Conservation (phyloP, 306 rosid species). For the Begonia fuchsioides region DNA sequence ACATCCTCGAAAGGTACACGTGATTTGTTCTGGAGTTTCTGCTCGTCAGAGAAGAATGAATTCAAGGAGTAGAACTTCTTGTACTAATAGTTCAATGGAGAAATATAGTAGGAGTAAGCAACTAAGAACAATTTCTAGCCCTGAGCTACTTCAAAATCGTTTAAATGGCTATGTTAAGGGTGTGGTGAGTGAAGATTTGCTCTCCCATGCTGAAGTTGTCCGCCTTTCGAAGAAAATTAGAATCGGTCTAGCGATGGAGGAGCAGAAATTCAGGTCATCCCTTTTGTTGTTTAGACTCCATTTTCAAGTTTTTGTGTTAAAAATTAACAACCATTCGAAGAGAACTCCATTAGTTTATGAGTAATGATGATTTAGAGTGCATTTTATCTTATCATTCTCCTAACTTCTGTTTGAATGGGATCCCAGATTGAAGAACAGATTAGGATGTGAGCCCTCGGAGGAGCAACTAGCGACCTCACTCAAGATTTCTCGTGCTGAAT, state of each 20-base stretch:
- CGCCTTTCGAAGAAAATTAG: conserved; percentile 65
- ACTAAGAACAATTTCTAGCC: conserved; percentile 27
- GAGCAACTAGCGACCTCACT: conserved; percentile 69
- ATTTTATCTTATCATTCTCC: neutral
- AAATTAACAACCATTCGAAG: too few relatives aligned
- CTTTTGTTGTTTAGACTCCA: too few relatives aligned
- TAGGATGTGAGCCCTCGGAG: conserved; percentile 85
- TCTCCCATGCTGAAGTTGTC: conserved; percentile 81
- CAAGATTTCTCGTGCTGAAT: conserved; percentile 56
- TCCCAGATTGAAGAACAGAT: conserved; percentile 58
- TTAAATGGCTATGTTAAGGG: conserved; percentile 72
- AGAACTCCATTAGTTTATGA: too few relatives aligned
- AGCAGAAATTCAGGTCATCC: conserved; percentile 56
- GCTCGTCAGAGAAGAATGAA: conserved; percentile 83
- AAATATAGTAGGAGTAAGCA: conserved; percentile 28
- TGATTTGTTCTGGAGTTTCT: conserved; percentile 93
- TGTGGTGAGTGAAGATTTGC: conserved; percentile 47
- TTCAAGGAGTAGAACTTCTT: conserved; percentile 26
- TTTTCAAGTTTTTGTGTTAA: too few relatives aligned
- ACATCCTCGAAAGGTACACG: conserved; percentile 23
- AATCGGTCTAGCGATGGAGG: conserved; percentile 63
- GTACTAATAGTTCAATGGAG: conserved; percentile 16
- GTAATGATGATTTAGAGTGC: too few relatives aligned
- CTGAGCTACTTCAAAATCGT: conserved; percentile 42
- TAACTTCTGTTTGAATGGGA: conserved; percentile 13